Conservation (phyloP, 495 filamentous ascomycete genomes). For the Cercophora sp. region DNA sequence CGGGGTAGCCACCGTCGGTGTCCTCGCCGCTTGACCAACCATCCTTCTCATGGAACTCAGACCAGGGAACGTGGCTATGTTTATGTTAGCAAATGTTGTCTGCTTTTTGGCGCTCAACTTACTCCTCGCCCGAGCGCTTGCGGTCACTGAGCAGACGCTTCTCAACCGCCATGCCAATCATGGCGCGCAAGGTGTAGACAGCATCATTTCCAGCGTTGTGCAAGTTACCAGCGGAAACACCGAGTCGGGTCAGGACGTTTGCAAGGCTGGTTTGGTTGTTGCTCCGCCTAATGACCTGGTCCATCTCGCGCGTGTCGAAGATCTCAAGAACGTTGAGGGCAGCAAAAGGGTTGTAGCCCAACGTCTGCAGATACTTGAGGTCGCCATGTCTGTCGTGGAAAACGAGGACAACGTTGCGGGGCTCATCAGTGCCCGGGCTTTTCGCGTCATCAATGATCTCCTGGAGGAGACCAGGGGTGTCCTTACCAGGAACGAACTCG, state of each 20-base stretch:
- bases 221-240: slow-evolving; percentile 57
- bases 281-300: slow-evolving; percentile 52
- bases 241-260: slow-evolving; percentile 59
- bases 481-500: slow-evolving; percentile 21
- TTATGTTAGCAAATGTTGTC: no score
- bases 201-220: slow-evolving; percentile 98
- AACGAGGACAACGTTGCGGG: slow-evolving; percentile 68
- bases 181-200: slow-evolving; percentile 70
- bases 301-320: slow-evolving; percentile 68
- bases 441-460: slow-evolving; percentile 24
- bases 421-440: slow-evolving; percentile 6
- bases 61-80: slow-evolving; percentile 5
- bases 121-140: no score
- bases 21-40: background rate
- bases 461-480: slow-evolving; percentile 19
- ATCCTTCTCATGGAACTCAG: slow-evolving; percentile 5
- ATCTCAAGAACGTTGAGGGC: slow-evolving; percentile 55
- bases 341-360: slow-evolving; percentile 57
- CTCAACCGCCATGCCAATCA: slow-evolving; percentile 63
- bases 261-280: slow-evolving; percentile 51
- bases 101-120: no score
- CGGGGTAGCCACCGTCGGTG: background rate
- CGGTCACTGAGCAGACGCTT: no score
- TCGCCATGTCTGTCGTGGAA: slow-evolving; percentile 70
- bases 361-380: slow-evolving; percentile 55